These are phyloP conservation scores for Suillus brevipes DNA, from an alignment of 768 basidiomycete genomes.

Conservation along the genomic window DNA sequence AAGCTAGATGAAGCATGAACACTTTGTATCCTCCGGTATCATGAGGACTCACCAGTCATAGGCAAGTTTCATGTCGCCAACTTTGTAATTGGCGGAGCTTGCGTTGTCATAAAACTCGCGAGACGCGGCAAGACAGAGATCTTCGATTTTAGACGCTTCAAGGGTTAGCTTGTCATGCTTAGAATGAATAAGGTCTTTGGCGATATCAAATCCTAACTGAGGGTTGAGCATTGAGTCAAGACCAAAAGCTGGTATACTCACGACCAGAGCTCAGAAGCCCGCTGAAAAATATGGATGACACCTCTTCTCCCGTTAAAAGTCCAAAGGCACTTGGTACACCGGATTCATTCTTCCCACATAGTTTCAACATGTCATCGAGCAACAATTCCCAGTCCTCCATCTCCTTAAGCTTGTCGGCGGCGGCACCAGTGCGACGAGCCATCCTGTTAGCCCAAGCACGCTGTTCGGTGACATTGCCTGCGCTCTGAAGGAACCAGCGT, in stretches of 20 bases:
- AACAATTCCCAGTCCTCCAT: slow-evolving; percentile 85
- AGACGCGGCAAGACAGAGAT: slow-evolving; percentile 77
- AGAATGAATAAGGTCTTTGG: slow-evolving; percentile 58
- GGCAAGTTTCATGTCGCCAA: slow-evolving; percentile 94
- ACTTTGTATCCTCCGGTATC: slow-evolving; percentile 13
- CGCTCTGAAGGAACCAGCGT: slow-evolving; percentile 88
- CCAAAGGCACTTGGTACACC: slow-evolving; percentile 79
- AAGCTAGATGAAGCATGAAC: slow-evolving; percentile 51
- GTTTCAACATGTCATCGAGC: slow-evolving; percentile 86
- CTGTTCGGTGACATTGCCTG: slow-evolving; percentile 65
- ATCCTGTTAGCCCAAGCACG: slow-evolving; percentile 84
- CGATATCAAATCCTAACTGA: slow-evolving; percentile 61
- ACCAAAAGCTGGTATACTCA: slow-evolving; percentile 46
- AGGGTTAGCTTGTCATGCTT: slow-evolving; percentile 49
- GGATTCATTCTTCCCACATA: slow-evolving; percentile 63
- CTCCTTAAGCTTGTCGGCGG: slow-evolving; percentile 52
- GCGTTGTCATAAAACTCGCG: slow-evolving; percentile 96
- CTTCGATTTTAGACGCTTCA: slow-evolving; percentile 56
- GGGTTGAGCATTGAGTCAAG: slow-evolving; percentile 10
- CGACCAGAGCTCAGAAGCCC: slow-evolving; percentile 86
- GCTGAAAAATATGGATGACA: slow-evolving; percentile 79
- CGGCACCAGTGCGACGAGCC: slow-evolving; percentile 66
- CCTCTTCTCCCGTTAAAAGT: slow-evolving; percentile 65
- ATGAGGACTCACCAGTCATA: slow-evolving; percentile 77
- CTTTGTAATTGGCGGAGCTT: slow-evolving; percentile 85